phyloP scores from a whole-genome alignment of 2,329 filamentous ascomycete genomes.

The Hymenoscyphus occultus region DNA sequence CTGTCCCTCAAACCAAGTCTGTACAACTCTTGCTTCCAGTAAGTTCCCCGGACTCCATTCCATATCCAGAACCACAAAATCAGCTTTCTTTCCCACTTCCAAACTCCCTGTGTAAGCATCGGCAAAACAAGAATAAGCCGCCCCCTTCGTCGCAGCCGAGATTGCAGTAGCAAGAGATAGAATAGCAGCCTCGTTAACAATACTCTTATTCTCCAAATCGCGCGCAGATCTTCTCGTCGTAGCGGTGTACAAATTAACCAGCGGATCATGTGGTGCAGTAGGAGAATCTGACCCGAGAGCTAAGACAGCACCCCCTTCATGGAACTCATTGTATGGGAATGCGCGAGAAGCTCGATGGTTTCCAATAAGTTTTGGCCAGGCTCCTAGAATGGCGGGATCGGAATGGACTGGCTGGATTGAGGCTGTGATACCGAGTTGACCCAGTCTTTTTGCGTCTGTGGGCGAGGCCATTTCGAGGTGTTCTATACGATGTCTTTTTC shows the following conservation, averaged over 20 bases:
- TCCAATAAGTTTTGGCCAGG: conserved; percentile 25
- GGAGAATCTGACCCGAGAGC: conserved; percentile 59
- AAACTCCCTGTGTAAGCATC: conserved; percentile 52
- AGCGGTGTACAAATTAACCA: conserved; percentile 57
- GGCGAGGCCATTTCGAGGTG: conserved; percentile 59
- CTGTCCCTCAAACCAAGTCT: background rate
- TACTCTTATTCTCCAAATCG: conserved; percentile 41
- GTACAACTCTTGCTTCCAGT: background rate
- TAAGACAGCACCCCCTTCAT: conserved; percentile 46
- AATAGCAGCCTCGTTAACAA: background rate
- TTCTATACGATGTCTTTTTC: conserved; percentile 58
- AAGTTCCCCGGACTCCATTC: conserved; percentile 39
- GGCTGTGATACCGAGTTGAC: conserved; percentile 57
- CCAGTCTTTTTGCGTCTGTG: conserved; percentile 55
- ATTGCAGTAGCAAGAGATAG: conserved; percentile 44
- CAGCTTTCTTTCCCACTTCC: conserved; percentile 49
- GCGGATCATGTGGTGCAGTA: conserved; percentile 53
- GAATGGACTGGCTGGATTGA: conserved; percentile 57
- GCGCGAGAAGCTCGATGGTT: background rate
- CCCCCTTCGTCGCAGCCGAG: conserved; percentile 51
- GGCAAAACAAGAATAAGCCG: conserved; percentile 57
- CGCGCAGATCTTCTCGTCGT: conserved; percentile 55
- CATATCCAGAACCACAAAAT: conserved; percentile 55
- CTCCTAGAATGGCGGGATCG: conserved; percentile 58
- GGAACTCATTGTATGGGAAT: background rate